Percentiles rank a stretch among this genome's conserved stretches.
Conservation (phyloP, 78 protist genomes). For the Emiliania huxleyi region DNA sequence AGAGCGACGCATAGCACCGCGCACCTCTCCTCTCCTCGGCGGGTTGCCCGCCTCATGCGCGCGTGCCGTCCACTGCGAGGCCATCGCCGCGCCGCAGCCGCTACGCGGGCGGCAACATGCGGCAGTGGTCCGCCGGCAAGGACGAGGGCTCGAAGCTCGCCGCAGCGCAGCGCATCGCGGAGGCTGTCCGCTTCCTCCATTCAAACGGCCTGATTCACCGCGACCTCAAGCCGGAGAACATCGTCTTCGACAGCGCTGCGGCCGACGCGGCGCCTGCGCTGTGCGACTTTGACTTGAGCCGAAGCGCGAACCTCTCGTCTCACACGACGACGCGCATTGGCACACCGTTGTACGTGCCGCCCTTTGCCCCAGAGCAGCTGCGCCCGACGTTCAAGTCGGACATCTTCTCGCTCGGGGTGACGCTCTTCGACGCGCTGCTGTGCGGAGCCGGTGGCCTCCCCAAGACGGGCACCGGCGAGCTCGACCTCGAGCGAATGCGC, state of each 20-base stretch:
- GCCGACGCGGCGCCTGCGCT: not conserved
- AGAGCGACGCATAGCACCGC: no score
- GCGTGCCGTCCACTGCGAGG: no score
- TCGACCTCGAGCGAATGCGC: constrained; percentile 16
- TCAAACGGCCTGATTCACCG: constrained; percentile 94
- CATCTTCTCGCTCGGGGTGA: constrained; percentile 24
- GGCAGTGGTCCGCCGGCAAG: constrained; percentile 16
- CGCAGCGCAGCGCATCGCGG: not conserved
- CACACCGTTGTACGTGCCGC: constrained; percentile 16
- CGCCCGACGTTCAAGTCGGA: not conserved
- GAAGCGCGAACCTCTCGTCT: not conserved
- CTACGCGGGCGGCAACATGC: constrained; percentile 32
- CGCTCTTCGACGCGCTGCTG: not conserved
- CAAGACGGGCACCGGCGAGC: not conserved
- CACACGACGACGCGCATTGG: not conserved
- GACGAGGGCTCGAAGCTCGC: not conserved
- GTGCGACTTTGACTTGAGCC: constrained; percentile 25
- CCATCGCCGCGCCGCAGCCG: no score
- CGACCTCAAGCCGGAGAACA: constrained; percentile 98
- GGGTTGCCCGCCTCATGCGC: no score
- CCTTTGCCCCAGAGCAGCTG: no score
- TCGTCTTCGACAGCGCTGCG: constrained; percentile 70
- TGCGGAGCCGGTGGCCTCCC: constrained; percentile 24
- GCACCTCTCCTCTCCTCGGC: no score
- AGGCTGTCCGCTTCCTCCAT: constrained; percentile 63